Conservation (phyloP, 305 asterid species). For the Fraxinus velutina region DNA sequence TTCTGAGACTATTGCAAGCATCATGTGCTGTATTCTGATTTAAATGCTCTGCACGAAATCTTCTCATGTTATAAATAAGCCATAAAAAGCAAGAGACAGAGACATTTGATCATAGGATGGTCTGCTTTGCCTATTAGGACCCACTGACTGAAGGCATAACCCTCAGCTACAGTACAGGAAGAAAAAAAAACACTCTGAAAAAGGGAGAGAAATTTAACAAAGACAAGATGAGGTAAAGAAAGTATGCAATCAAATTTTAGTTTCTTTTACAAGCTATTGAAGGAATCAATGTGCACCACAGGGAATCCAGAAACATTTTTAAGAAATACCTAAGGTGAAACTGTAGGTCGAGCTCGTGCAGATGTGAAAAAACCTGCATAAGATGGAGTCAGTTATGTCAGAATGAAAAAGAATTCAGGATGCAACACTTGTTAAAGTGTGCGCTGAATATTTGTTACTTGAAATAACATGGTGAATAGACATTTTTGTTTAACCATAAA, state of each 20-base stretch:
- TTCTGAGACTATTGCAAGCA: not conserved
- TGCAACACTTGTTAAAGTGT: slow-evolving; percentile 8
- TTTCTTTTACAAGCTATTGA: slow-evolving; percentile 2
- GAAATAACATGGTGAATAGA: not conserved
- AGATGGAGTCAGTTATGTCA: slow-evolving; percentile 21
- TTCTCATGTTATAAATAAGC: not conserved
- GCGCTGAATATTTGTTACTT: not conserved
- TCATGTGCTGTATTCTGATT: not conserved
- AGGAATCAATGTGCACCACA: slow-evolving; percentile 3
- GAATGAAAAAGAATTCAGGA: not conserved
- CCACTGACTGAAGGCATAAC: slow-evolving; percentile 7
- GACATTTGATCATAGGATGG: not conserved
- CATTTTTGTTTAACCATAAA: not conserved
- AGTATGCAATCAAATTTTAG: not conserved
- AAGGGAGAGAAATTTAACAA: not conserved
- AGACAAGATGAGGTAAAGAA: slow-evolving; percentile 9
- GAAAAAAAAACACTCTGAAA: not conserved
- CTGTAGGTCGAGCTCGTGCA: slow-evolving; percentile 86
- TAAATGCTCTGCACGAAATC: not conserved
- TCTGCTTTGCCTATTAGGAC: slow-evolving; percentile 11
- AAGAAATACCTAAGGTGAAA: slow-evolving; percentile 85
- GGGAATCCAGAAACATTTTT: not conserved
- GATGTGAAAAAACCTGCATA: slow-evolving; percentile 89
- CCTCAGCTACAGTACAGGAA: not conserved
- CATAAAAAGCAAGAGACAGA: not conserved